Evolutionary conservation across 2,329 filamentous ascomycete genomes (phyloP).

Genomic region (Botrytis aclada): DNA sequence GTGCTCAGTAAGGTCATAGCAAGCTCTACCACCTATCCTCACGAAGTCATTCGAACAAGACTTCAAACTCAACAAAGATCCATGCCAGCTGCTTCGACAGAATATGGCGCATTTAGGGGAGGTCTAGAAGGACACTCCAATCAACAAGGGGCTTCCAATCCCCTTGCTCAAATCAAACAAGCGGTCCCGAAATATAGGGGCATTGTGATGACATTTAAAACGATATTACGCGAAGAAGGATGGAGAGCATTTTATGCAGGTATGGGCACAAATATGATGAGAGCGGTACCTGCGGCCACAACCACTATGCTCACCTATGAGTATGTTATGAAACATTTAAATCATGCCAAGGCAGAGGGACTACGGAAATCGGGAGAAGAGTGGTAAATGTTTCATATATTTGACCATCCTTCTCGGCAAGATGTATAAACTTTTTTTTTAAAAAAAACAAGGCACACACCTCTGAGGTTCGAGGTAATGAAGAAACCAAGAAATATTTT

Average conservation of each 20-base stretch:
- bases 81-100: conserved; percentile 49
- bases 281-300: conserved; percentile 90
- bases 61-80: conserved; percentile 89
- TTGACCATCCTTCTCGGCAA: not conserved
- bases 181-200: conserved; percentile 63
- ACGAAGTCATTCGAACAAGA: conserved; percentile 91
- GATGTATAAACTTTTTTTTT: not conserved
- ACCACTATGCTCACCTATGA: conserved; percentile 98
- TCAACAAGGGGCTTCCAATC: conserved; percentile 21
- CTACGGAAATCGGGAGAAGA: conserved; percentile 26
- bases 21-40: conserved; percentile 92
- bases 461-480: not conserved
- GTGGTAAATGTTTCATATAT: conserved; percentile 17
- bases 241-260: conserved; percentile 97
- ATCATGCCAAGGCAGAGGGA: conserved; percentile 33
- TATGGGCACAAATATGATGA: conserved; percentile 96
- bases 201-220: conserved; percentile 75
- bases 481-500: conserved; percentile 1
- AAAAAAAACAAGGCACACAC: not conserved
- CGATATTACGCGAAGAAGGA: conserved; percentile 85
- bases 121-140: conserved; percentile 31
- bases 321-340: conserved; percentile 49
- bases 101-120: conserved; percentile 48
- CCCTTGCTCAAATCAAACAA: conserved; percentile 34
- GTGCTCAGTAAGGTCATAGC: conserved; percentile 93